phyloP scores from a whole-genome alignment of 257 asterid species.

The Solanum chaucha region DNA sequence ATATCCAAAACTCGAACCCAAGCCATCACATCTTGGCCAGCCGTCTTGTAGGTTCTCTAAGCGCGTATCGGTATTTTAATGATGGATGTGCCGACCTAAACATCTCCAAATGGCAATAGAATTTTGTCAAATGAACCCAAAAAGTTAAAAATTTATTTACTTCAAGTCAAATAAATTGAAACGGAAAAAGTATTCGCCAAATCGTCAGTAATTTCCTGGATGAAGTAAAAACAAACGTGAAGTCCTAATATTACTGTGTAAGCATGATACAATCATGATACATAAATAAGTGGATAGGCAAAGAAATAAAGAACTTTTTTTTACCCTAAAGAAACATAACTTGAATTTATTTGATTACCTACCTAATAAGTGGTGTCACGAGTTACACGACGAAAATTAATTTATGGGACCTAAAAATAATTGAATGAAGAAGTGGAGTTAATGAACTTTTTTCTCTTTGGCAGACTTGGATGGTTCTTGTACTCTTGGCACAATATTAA shows the following conservation, averaged over 20 bases:
- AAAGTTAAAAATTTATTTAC: not conserved
- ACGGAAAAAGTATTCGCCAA: not conserved
- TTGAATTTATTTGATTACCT: not conserved
- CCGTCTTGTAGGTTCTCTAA: not conserved
- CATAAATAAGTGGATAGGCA: not conserved
- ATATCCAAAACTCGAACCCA: not conserved
- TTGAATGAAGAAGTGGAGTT: not conserved
- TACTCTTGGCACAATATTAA: not conserved
- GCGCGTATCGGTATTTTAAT: not conserved
- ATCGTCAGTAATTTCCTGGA: not conserved
- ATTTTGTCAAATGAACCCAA: not conserved
- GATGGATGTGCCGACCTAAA: not conserved
- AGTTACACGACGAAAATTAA: not conserved
- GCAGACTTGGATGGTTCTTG: not conserved
- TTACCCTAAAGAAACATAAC: no score
- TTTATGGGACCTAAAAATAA: not conserved
- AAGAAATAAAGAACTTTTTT: not conserved
- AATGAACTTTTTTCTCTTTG: not conserved
- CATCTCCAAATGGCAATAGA: not conserved
- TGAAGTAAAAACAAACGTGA: not conserved
- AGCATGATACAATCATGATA: not conserved
- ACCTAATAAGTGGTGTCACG: not conserved
- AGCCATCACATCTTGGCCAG: not conserved
- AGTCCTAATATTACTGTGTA: not conserved
- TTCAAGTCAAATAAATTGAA: not conserved